These are phyloP conservation scores for Penicillium sp. DNA, from an alignment of 2,329 filamentous ascomycete species.

Conservation along the genomic window DNA sequence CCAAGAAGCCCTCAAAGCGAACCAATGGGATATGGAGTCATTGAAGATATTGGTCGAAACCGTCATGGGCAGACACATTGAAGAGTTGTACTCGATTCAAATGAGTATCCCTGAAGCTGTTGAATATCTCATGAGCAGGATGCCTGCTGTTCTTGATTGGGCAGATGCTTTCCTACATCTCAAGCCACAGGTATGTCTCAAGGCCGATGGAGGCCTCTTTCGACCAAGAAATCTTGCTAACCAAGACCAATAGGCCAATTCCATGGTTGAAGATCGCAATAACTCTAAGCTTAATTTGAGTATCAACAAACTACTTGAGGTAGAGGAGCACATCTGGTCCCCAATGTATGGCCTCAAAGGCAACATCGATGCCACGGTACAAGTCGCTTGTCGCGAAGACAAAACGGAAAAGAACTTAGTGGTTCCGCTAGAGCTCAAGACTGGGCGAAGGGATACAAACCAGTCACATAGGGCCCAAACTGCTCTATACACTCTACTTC, in stretches of 20 bases:
- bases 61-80: constrained; percentile 73
- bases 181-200: constrained; percentile 59
- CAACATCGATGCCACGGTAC: constrained; percentile 95
- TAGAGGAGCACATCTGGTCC: constrained; percentile 98
- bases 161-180: constrained; percentile 74
- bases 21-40: constrained; percentile 72
- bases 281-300: constrained; percentile 75
- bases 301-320: constrained; percentile 88
- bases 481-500: constrained; percentile 83
- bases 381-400: constrained; percentile 75
- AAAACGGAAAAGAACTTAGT: constrained; percentile 67
- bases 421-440: constrained; percentile 94
- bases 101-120: constrained; percentile 69
- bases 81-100: constrained; percentile 85
- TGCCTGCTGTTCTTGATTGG: constrained; percentile 79
- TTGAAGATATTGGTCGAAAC: constrained; percentile 65
- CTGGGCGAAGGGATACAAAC: constrained; percentile 75
- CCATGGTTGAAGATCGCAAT: constrained; percentile 74
- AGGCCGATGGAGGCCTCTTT: neutral
- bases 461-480: constrained; percentile 88
- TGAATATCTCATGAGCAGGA: constrained; percentile 78
- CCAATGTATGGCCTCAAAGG: constrained; percentile 96
- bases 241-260: constrained; percentile 53
- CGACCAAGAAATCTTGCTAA: constrained; percentile 24
- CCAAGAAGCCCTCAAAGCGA: constrained; percentile 80